Evolutionary conservation across 345 rosid species (phyloP).

Genomic region (Raphanus sativus): DNA sequence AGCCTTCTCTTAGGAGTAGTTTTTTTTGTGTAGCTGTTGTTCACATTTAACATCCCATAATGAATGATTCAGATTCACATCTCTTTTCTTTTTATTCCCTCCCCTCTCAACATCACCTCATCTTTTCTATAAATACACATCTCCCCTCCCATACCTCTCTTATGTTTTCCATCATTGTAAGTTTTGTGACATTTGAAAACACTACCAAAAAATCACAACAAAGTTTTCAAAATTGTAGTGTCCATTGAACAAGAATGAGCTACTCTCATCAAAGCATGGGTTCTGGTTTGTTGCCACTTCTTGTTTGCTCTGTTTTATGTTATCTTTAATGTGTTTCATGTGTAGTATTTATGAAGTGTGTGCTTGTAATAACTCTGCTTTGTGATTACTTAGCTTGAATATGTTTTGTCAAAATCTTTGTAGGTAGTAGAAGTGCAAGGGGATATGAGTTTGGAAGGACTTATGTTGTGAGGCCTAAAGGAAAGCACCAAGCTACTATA

Average conservation of each 20-base stretch:
- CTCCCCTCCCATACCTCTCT: constrained; percentile 31
- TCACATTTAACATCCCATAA: constrained; percentile 40
- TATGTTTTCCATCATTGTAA: constrained; percentile 23
- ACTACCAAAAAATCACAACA: background rate
- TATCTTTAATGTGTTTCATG: background rate
- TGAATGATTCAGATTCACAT: constrained; percentile 48
- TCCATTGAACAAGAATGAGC: constrained; percentile 41
- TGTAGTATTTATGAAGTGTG: constrained; percentile 11
- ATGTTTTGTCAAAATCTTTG: constrained; percentile 18
- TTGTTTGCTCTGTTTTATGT: constrained; percentile 9
- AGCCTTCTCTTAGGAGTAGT: constrained; percentile 19
- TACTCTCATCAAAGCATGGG: constrained; percentile 39
- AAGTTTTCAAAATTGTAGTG: background rate
- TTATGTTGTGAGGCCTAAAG: constrained; percentile 68
- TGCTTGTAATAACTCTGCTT: constrained; percentile 11
- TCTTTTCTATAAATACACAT: constrained; percentile 32
- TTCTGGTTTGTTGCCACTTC: constrained; percentile 46
- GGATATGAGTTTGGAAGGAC: constrained; percentile 67
- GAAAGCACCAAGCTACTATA: constrained; percentile 70
- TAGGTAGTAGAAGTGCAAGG: constrained; percentile 53
- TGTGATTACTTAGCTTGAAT: constrained; percentile 4
- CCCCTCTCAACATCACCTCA: constrained; percentile 27
- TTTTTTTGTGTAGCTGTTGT: constrained; percentile 37
- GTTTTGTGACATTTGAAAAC: constrained; percentile 13
- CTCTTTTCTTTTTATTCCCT: constrained; percentile 43